phyloP scores from a whole-genome alignment of 768 basidiomycete species.

The Tricholoma furcatifolium region DNA sequence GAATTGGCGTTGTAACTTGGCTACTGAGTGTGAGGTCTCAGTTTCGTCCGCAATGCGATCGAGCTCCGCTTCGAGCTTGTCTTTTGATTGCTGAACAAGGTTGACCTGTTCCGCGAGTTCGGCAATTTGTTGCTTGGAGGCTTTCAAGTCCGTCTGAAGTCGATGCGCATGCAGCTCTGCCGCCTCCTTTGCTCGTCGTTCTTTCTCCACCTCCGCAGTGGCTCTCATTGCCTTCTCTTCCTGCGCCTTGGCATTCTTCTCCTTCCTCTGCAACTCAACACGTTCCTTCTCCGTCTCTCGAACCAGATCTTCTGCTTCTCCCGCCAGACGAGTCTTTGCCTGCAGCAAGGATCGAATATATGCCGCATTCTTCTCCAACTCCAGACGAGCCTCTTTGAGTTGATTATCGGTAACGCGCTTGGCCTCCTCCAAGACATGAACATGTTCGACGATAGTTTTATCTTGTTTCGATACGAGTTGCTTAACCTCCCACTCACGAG shows the following conservation, averaged over 20 bases:
- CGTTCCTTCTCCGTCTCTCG: conserved; percentile 74
- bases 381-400: conserved; percentile 75
- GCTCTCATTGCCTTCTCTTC: conserved; percentile 61
- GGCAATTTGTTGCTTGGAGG: conserved; percentile 50
- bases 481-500: conserved; percentile 82
- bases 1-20: conserved; percentile 63
- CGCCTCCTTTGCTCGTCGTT: conserved; percentile 61
- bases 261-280: conserved; percentile 61
- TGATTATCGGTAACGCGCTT: conserved; percentile 93
- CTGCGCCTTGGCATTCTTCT: conserved; percentile 61
- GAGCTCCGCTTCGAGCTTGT: conserved; percentile 64
- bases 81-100: conserved; percentile 58
- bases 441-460: conserved; percentile 98
- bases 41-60: conserved; percentile 63
- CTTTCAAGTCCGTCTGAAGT: conserved; percentile 60
- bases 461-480: conserved; percentile 86
- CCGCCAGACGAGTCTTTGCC: conserved; percentile 66
- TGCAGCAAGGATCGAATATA: conserved; percentile 89
- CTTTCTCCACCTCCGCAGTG: conserved; percentile 60
- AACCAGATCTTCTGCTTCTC: conserved; percentile 80
- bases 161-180: conserved; percentile 63
- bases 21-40: conserved; percentile 50
- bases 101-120: conserved; percentile 55
- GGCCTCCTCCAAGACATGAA: conserved; percentile 93
- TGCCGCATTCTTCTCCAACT: conserved; percentile 68